Conservation (phyloP, 1,139 yeast genomes). For the Tardiomyces depauwii region DNA sequence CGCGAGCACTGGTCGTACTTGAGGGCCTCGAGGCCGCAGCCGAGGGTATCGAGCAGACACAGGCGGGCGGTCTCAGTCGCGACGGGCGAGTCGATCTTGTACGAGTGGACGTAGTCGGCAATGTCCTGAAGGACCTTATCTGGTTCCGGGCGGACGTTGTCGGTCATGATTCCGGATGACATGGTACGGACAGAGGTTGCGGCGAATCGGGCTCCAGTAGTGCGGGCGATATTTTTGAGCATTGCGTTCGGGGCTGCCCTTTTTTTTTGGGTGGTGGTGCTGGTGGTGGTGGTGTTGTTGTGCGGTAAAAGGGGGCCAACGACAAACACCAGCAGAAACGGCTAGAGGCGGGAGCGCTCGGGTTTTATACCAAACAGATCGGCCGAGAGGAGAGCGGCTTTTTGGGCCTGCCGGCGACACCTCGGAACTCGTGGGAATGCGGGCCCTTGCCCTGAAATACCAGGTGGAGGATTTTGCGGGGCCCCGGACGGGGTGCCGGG, state of each 20-base stretch:
- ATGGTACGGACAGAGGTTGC: background rate
- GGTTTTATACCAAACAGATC: too few species aligned
- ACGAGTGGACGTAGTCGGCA: constrained; percentile 39
- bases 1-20: constrained; percentile 39
- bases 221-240: background rate
- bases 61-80: constrained; percentile 44
- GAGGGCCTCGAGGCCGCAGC: constrained; percentile 51
- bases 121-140: constrained; percentile 40
- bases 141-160: constrained; percentile 37
- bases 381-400: too few species aligned
- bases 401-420: too few species aligned
- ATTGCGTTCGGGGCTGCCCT: background rate
- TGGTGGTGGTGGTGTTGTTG: background rate
- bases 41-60: constrained; percentile 44
- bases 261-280: background rate
- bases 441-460: too few species aligned
- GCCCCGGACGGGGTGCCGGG: too few species aligned
- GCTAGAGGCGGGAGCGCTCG: too few species aligned
- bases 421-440: too few species aligned
- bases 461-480: too few species aligned
- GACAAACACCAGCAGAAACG: too few species aligned
- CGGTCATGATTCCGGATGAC: constrained; percentile 24
- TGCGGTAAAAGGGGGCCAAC: too few species aligned
- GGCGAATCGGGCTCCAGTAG: constrained; percentile 3
- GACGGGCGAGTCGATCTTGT: constrained; percentile 33